A percentile compares a stretch with the other conserved stretches of the same genome.
Evolutionary conservation across 179 eudicot genomes (phyloP).

Genomic region (Heliamphora pulchella): DNA sequence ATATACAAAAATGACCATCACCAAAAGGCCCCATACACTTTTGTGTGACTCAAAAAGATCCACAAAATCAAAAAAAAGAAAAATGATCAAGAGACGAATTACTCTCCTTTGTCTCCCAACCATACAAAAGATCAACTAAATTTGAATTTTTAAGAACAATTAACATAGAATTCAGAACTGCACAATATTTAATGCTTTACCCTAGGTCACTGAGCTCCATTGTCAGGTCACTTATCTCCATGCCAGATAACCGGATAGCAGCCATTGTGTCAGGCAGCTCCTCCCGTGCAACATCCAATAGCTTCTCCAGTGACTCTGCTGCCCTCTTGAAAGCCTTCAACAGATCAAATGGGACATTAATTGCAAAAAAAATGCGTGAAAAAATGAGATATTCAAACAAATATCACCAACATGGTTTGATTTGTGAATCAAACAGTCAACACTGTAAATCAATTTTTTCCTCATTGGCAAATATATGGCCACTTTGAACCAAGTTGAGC

Average conservation of each 20-base stretch:
- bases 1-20: too few species aligned
- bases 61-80: too few species aligned
- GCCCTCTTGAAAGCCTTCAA: conserved; percentile 82
- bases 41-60: too few species aligned
- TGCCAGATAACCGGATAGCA: conserved; percentile 81
- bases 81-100: too few species aligned
- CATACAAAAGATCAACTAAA: too few species aligned
- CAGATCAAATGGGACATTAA: conserved; percentile 12
- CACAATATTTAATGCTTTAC: conserved; percentile 27
- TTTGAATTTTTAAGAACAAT: background rate
- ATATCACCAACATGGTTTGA: background rate
- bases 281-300: conserved; percentile 74
- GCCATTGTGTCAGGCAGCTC: conserved; percentile 96
- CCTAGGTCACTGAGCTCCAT: conserved; percentile 93
- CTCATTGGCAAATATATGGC: background rate
- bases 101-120: too few species aligned
- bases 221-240: conserved; percentile 94
- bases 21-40: too few species aligned
- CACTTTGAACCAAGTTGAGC: background rate
- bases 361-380: background rate
- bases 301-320: conserved; percentile 77
- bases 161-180: background rate
- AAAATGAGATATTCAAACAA: background rate
- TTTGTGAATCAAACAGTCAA: background rate
- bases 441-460: background rate